These are phyloP conservation scores for Marasmius tenuissimus DNA, from an alignment of 1,284 basidiomycete genomes.

Conservation along the genomic window DNA sequence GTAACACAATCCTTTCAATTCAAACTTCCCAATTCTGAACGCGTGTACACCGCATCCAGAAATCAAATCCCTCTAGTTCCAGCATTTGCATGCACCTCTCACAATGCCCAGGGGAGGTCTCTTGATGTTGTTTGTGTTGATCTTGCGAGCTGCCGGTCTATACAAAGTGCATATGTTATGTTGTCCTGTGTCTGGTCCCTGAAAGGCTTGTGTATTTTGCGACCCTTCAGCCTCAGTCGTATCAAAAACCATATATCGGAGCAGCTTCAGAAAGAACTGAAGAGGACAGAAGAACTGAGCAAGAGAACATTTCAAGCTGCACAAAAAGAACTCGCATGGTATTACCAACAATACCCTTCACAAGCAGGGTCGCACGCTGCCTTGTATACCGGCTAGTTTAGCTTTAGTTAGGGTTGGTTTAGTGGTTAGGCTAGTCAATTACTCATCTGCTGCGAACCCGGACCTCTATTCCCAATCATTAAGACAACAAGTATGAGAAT, in stretches of 20 bases:
- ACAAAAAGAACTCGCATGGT: too few species aligned
- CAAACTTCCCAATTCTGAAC: conserved; percentile 3
- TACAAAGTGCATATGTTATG: conserved; percentile 13
- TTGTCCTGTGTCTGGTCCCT: not conserved
- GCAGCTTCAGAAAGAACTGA: conserved; percentile 6
- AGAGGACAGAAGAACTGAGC: too few species aligned
- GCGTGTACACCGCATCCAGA: conserved; percentile 10
- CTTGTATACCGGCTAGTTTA: too few species aligned
- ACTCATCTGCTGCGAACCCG: too few species aligned
- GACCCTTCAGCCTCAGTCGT: conserved; percentile 2
- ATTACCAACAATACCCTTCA: too few species aligned
- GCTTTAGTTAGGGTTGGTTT: too few species aligned
- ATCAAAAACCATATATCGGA: conserved; percentile 12
- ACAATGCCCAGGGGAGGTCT: conserved; percentile 22
- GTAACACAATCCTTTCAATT: conserved; percentile 9
- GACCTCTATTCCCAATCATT: too few species aligned
- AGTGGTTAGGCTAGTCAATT: too few species aligned
- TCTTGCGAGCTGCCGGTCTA: conserved; percentile 14
- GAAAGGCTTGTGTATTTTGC: conserved; percentile 12
- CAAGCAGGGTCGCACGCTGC: too few species aligned
- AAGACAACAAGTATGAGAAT: too few species aligned
- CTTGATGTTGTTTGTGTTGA: conserved; percentile 18
- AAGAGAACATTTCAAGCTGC: too few species aligned
- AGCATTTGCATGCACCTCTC: conserved; percentile 20
- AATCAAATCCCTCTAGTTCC: conserved; percentile 19